These are phyloP conservation scores for Eremochloa ophiuroides DNA, from an alignment of 176 grass and related monocot genomes.

Conservation along the genomic window DNA sequence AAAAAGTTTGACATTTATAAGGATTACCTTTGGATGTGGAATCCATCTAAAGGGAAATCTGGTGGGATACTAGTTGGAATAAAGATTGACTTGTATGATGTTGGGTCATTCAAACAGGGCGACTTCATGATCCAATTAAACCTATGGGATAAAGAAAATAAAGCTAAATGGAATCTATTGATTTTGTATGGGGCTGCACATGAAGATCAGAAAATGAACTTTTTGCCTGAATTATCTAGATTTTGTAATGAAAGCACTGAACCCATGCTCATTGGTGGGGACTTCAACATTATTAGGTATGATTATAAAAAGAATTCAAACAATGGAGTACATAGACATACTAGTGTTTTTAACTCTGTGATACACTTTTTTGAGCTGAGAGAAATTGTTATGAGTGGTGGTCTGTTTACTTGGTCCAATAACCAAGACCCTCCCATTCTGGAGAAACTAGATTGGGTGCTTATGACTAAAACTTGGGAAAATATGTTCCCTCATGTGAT, in stretches of 20 bases:
- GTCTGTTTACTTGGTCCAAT: not conserved
- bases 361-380: fast-evolving
- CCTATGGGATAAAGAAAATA: no score
- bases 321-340: fast-evolving
- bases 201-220: fast-evolving
- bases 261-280: fast-evolving
- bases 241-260: fast-evolving
- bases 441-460: not conserved
- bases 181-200: not conserved
- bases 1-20: fast-evolving
- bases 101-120: fast-evolving
- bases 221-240: fast-evolving
- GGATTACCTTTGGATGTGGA: not conserved
- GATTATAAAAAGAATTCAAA: not conserved
- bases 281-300: not conserved
- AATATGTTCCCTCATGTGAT: not conserved
- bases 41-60: not conserved
- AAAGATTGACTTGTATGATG: fast-evolving
- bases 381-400: fast-evolving
- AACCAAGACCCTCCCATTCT: fast-evolving
- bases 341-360: fast-evolving
- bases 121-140: fast-evolving
- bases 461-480: not conserved
- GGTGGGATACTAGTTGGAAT: not conserved
- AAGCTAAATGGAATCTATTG: not conserved